Conservation (phyloP, 1,139 yeast species). For the Saccharomyces hybrid region DNA sequence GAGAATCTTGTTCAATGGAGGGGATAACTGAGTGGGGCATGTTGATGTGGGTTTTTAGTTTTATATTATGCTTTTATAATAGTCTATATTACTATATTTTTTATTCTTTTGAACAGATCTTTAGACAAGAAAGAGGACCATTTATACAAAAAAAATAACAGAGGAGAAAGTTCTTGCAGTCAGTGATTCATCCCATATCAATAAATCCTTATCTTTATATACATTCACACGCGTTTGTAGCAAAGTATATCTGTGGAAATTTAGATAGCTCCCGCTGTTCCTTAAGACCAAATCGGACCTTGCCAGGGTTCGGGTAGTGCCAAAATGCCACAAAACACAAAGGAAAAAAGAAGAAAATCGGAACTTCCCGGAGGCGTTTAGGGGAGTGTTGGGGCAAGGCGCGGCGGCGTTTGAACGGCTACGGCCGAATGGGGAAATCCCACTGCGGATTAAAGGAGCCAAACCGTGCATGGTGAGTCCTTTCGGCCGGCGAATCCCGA, state of each 20-base stretch:
- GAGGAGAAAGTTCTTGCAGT: background rate
- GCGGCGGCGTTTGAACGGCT: background rate
- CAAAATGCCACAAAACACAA: background rate
- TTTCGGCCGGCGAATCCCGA: background rate
- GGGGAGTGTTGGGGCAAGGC: background rate
- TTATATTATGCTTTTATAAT: background rate
- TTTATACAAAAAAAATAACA: background rate
- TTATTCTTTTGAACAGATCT: background rate
- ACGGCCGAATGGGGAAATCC: background rate
- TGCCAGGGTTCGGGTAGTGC: background rate
- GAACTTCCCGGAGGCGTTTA: background rate
- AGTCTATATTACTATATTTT: background rate
- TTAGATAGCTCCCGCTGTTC: background rate
- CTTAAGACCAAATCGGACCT: background rate
- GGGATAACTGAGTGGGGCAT: slow-evolving; percentile 21
- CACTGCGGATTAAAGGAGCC: background rate
- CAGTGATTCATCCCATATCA: background rate
- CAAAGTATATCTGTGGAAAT: background rate
- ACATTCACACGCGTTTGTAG: background rate
- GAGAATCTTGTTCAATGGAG: slow-evolving; percentile 6
- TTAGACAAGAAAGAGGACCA: background rate
- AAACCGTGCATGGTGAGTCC: background rate
- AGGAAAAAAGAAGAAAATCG: background rate
- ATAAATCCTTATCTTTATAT: background rate
- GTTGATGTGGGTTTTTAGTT: background rate